Evolutionary conservation across 2,329 filamentous ascomycete species (phyloP).

Genomic region (Dichotomopilus funicola): DNA sequence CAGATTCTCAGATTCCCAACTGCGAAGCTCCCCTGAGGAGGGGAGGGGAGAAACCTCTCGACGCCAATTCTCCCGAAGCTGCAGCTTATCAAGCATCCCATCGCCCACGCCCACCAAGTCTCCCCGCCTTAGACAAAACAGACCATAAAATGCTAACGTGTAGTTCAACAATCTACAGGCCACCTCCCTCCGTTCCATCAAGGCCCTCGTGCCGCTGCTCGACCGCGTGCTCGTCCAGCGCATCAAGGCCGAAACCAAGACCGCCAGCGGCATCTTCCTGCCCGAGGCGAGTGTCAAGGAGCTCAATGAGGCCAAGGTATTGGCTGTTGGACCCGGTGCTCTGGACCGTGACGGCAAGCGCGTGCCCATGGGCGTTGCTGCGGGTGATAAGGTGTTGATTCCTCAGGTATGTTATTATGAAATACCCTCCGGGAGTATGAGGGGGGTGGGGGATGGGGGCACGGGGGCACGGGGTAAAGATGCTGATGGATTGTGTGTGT

Average conservation of each 20-base stretch:
- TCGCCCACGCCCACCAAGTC: no score
- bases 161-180: conserved; percentile 35
- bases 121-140: background rate
- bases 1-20: background rate
- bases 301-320: conserved; percentile 92
- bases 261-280: conserved; percentile 93
- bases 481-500: conserved; percentile 25
- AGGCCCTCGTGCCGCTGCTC: conserved; percentile 87
- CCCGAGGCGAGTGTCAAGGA: conserved; percentile 97
- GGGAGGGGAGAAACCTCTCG: no score
- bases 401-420: conserved; percentile 61
- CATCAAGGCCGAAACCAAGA: conserved; percentile 95
- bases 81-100: no score
- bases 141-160: background rate
- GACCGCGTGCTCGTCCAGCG: conserved; percentile 98
- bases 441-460: background rate
- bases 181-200: conserved; percentile 86
- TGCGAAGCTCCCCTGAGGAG: no score
- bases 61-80: no score
- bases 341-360: conserved; percentile 86
- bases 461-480: background rate
- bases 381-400: conserved; percentile 91
- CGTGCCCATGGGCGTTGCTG: conserved; percentile 71
- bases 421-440: no score
- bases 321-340: conserved; percentile 87